A percentile compares a stretch with the other conserved stretches of the same genome.
These are phyloP conservation scores for Globisporangium solare DNA, from an alignment of 352 stramenopile species.

Conservation along the genomic window DNA sequence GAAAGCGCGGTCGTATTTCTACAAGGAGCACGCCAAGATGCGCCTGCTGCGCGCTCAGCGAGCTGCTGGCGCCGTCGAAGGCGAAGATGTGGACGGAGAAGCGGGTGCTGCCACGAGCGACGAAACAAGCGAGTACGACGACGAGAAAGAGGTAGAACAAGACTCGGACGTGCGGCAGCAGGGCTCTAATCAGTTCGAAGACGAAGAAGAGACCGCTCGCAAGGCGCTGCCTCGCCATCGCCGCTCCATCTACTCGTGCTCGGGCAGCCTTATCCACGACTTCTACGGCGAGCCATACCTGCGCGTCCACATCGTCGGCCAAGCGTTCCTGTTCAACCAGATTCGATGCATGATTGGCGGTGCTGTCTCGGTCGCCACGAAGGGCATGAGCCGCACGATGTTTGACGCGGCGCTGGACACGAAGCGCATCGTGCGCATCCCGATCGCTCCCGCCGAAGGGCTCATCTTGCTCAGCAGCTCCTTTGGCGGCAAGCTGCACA, in stretches of 20 bases:
- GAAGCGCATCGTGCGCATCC: conserved; percentile 78
- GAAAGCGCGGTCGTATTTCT: conserved; percentile 73
- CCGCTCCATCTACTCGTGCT: conserved; percentile 77
- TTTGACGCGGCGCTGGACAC: conserved; percentile 80
- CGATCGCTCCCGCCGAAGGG: conserved; percentile 84
- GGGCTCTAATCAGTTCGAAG: conserved; percentile 34
- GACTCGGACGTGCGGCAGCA: conserved; percentile 15
- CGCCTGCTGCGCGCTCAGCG: conserved; percentile 10
- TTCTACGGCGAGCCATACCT: conserved; percentile 63
- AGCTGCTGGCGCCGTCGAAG: background rate
- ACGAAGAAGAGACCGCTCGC: conserved; percentile 31
- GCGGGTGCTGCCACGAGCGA: conserved; percentile 16
- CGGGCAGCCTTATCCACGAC: conserved; percentile 49
- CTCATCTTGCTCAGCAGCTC: conserved; percentile 81
- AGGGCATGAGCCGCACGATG: conserved; percentile 52
- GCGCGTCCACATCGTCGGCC: conserved; percentile 71
- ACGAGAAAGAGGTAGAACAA: conserved; percentile 5
- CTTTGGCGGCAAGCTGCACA: conserved; percentile 78
- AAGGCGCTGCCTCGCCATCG: conserved; percentile 64
- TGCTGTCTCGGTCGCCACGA: conserved; percentile 75
- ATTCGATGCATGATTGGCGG: conserved; percentile 90
- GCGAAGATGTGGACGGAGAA: conserved; percentile 9
- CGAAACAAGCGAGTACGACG: conserved; percentile 10
- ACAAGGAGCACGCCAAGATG: conserved; percentile 57
- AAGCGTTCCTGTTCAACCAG: conserved; percentile 87